Conservation (phyloP, 352 stramenopile genomes). For the Saprolegnia diclina region DNA sequence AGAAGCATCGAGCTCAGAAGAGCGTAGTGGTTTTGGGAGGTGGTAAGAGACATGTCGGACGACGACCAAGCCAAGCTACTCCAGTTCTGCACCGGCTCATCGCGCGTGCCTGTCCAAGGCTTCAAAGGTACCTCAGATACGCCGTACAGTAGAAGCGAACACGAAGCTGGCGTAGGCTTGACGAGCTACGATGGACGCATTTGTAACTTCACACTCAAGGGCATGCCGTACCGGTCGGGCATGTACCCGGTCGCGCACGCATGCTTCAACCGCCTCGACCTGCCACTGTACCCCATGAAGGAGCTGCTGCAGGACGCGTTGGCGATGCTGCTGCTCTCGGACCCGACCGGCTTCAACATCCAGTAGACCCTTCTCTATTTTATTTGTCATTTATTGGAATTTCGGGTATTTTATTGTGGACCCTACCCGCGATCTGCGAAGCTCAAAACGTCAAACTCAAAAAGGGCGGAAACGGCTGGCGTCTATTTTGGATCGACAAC, state of each 20-base stretch:
- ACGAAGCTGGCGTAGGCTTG: conserved; percentile 27
- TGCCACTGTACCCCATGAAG: conserved; percentile 77
- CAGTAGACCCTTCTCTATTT: conserved; percentile 36
- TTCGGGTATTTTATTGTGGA: no score
- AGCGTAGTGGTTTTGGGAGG: conserved; percentile 75
- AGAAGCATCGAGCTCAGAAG: conserved; percentile 31
- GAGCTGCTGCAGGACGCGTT: conserved; percentile 92
- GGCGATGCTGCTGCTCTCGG: conserved; percentile 93
- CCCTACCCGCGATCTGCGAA: no score
- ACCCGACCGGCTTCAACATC: conserved; percentile 91
- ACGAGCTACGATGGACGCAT: conserved; percentile 82
- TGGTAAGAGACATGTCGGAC: conserved; percentile 46
- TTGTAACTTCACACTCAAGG: conserved; percentile 61
- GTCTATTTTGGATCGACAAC: no score
- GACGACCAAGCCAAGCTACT: conserved; percentile 77
- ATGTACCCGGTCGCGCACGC: conserved; percentile 75
- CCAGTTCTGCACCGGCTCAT: conserved; percentile 82
- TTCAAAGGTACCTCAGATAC: conserved; percentile 40
- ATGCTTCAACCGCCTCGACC: conserved; percentile 79
- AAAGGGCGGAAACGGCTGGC: no score
- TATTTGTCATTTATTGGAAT: not conserved
- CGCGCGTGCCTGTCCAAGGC: conserved; percentile 76
- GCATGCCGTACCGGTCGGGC: conserved; percentile 49
- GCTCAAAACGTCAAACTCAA: no score
- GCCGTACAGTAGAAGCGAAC: not conserved